Base-by-base conservation (phyloP, 306 rosid species). In the Benincasa hispida region DNA sequence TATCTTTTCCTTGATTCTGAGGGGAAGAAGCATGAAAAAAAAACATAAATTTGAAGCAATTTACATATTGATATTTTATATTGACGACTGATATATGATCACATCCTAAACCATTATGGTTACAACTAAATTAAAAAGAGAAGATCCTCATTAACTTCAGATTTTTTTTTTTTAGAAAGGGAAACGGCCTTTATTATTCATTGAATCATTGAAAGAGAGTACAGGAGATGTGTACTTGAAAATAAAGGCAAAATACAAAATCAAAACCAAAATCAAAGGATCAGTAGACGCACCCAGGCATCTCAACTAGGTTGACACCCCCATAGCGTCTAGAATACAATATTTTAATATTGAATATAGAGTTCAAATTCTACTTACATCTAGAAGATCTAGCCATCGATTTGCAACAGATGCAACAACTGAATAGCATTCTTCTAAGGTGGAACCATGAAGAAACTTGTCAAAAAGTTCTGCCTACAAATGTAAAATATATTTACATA, bases 321-420 rank as follows among this genome's bases (percentile, higher is more conserved):
- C n/a, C n/a, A n/a, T n/a, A 28, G 30, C 73, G 37, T 21, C 9
- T 8, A 21, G 39, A 66, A 37, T 32, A 18, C 22, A 5, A 39
- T 39, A 51, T 67, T 39, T 39, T 39, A 39, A 42, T 56, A 42
- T 68, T 13, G 55, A 66, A 69, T 69, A 42, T 14, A 24, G 57
- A 69, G 80, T 76, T 72, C 22, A 67, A 63, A 45, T 41, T 74
- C 82, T 57, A 69, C 97, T 30, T 91, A 94, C 98, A 88, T 94
- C 98, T 83, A 94, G 96, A 83, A 91, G 97, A 87, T 91, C 98
- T 50, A 94, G 97, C 98, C 98, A 94, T 77, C 86, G 83, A 50
- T 94, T 88, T 85, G 98, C 96, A 48, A 90, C 97, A 76, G 89
- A 77, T 78, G 98, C 97, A 3, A 94, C 98, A 48, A 89, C 91